phyloP scores from a whole-genome alignment of 23 red algal genomes.

The Gracilariopsis chorda region DNA sequence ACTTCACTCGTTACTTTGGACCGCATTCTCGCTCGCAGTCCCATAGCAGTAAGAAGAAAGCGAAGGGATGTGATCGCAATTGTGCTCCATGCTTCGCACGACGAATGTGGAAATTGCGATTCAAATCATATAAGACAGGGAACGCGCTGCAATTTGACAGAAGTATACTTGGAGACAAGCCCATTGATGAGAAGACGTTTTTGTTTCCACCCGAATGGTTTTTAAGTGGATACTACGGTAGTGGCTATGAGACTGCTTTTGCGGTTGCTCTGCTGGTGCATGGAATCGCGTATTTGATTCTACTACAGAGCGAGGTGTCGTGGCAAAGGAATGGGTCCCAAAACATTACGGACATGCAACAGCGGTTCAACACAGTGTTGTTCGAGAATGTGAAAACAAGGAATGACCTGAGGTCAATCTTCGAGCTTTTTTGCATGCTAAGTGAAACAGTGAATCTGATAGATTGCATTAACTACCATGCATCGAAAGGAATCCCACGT shows the following conservation, averaged over 20 bases:
- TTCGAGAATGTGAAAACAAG: not conserved
- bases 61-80: not conserved
- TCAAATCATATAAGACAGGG: not conserved
- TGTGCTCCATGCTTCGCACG: conserved; percentile 45
- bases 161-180: not conserved
- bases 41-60: conserved; percentile 20
- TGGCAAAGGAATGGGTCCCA: conserved; percentile 10
- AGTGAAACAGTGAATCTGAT: conserved; percentile 23
- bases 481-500: not conserved
- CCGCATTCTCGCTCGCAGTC: not conserved
- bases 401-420: not conserved
- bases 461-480: not conserved
- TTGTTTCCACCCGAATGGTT: not conserved
- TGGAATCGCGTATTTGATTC: conserved; percentile 26
- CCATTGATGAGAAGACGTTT: conserved; percentile 9
- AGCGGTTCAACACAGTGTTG: not conserved
- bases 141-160: not conserved
- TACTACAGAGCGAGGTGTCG: conserved; percentile 21
- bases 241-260: conserved; percentile 46
- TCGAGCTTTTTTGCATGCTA: not conserved
- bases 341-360: not conserved
- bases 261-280: conserved; percentile 17
- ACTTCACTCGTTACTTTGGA: conserved; percentile 47
- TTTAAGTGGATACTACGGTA: conserved; percentile 15
- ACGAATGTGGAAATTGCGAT: conserved; percentile 55